Evolutionary conservation across 352 stramenopile species (phyloP).

Genomic region (Hyaloperonospora brassicae): DNA sequence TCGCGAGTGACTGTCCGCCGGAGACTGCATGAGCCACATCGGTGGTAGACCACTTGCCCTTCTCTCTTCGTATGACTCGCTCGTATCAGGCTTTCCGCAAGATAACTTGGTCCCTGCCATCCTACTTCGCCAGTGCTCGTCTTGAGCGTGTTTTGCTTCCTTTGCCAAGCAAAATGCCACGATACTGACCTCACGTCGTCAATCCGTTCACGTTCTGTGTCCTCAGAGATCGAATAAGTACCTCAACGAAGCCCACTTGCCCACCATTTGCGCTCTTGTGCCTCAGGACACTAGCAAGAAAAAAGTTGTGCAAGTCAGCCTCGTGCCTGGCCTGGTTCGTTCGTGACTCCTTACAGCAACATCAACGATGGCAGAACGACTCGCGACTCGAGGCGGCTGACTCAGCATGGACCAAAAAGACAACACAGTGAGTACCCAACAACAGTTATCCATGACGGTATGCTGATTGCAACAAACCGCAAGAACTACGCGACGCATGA

Average conservation of each 20-base stretch:
- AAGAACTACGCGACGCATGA: constrained; percentile 20
- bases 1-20: constrained; percentile 74
- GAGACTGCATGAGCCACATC: constrained; percentile 86
- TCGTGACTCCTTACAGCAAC: constrained; percentile 78
- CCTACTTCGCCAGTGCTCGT: constrained; percentile 82
- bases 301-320: constrained; percentile 67
- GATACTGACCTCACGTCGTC: constrained; percentile 68
- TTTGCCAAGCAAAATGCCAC: constrained; percentile 61
- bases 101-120: constrained; percentile 90
- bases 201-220: constrained; percentile 51
- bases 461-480: constrained; percentile 21
- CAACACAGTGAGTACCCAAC: constrained; percentile 85
- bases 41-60: constrained; percentile 76
- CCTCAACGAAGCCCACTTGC: constrained; percentile 76
- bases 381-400: constrained; percentile 67
- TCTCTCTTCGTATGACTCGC: constrained; percentile 86
- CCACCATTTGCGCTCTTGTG: constrained; percentile 71
- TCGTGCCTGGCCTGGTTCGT: constrained; percentile 66
- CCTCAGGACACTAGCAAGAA: too few species aligned
- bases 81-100: constrained; percentile 88
- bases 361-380: constrained; percentile 46
- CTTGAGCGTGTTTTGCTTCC: constrained; percentile 78
- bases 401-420: constrained; percentile 80
- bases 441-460: constrained; percentile 69
- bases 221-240: constrained; percentile 42